Conservation (phyloP, 306 rosid species). For the Fragaria nilgerrensis region DNA sequence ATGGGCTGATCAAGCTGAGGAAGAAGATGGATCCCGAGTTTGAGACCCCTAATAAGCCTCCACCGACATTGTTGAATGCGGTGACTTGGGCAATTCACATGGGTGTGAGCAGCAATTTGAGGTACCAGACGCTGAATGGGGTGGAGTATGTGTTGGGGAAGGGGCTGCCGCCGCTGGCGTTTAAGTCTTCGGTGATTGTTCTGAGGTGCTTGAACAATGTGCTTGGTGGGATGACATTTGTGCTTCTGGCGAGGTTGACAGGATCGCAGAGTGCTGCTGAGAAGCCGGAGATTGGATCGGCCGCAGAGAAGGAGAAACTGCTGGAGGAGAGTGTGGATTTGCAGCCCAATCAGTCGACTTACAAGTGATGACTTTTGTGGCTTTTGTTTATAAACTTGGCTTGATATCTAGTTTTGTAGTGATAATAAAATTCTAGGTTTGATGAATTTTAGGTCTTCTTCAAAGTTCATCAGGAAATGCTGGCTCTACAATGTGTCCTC, state of each 20-base stretch:
- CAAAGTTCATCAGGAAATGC: background rate
- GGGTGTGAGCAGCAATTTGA: conserved; percentile 81
- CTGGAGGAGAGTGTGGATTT: conserved; percentile 40
- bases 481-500: background rate
- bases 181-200: conserved; percentile 80
- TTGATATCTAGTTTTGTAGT: background rate
- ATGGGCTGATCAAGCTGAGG: conserved; percentile 73
- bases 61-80: conserved; percentile 76
- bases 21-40: conserved; percentile 86
- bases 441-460: background rate
- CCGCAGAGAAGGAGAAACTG: conserved; percentile 49
- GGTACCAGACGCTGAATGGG: conserved; percentile 90
- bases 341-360: conserved; percentile 49
- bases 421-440: conserved; percentile 8
- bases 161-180: conserved; percentile 59
- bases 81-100: conserved; percentile 88
- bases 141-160: conserved; percentile 65
- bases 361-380: conserved; percentile 42
- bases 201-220: conserved; percentile 77
- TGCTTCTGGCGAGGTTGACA: conserved; percentile 74
- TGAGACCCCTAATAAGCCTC: conserved; percentile 83
- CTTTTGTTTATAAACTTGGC: conserved; percentile 19
- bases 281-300: conserved; percentile 38
- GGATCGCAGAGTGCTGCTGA: conserved; percentile 65
- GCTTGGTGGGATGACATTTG: conserved; percentile 87